Conservation (phyloP, 306 rosid genomes). For the Albizia julibrissin region DNA sequence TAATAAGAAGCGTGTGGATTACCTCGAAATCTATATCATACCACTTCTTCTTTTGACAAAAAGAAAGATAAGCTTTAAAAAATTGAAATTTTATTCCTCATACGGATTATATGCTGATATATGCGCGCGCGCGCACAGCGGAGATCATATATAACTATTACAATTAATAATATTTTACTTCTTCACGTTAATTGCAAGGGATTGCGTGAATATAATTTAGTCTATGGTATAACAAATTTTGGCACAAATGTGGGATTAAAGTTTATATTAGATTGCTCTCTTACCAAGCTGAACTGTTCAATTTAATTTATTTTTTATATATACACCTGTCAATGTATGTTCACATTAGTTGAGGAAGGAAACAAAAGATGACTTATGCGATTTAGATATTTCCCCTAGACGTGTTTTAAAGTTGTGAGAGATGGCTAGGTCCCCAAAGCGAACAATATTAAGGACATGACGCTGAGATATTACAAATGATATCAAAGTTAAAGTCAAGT, state of each 20-base stretch:
- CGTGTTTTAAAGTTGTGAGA: too few species aligned
- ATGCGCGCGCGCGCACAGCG: too few species aligned
- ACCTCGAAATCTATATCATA: slow-evolving; percentile 22
- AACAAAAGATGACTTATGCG: too few species aligned
- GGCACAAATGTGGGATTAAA: neutral
- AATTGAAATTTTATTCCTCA: slow-evolving; percentile 28
- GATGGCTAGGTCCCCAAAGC: too few species aligned
- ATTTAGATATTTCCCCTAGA: rapidly evolving
- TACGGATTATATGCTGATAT: neutral
- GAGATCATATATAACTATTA: neutral
- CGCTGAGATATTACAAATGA: rapidly evolving
- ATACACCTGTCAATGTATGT: neutral
- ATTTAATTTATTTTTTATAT: neutral
- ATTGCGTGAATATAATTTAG: neutral
- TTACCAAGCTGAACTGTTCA: neutral
- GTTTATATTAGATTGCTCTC: neutral
- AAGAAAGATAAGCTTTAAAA: slow-evolving; percentile 10
- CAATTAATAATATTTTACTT: too few species aligned
- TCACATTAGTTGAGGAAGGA: too few species aligned
- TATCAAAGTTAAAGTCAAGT: too few species aligned
- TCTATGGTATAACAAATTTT: neutral
- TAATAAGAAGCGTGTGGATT: slow-evolving; percentile 17
- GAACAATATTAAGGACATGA: too few species aligned
- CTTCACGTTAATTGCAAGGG: neutral
- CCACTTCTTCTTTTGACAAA: slow-evolving; percentile 18